These are phyloP conservation scores for Candida insectalens DNA, from an alignment of 805 yeast genomes.

Conservation along the genomic window DNA sequence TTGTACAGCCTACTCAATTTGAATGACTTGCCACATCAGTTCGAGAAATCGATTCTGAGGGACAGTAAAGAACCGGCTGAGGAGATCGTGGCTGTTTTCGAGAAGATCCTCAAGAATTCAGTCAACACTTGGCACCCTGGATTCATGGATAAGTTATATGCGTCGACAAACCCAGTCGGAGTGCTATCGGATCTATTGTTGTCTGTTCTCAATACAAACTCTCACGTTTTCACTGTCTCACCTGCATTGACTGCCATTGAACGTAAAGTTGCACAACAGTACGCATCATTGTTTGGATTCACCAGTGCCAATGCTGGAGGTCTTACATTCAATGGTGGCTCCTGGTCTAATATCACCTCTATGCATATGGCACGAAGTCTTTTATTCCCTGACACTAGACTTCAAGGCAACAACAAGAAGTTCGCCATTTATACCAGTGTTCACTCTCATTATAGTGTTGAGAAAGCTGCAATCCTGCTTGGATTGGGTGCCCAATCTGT, in stretches of 20 bases:
- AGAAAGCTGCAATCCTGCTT: slow-evolving; percentile 66
- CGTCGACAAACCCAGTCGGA: slow-evolving; percentile 81
- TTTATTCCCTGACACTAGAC: slow-evolving; percentile 60
- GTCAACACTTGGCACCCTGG: slow-evolving; percentile 86
- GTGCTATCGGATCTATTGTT: slow-evolving; percentile 61
- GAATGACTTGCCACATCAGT: slow-evolving; percentile 19
- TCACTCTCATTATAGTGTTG: slow-evolving; percentile 75
- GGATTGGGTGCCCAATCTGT: slow-evolving; percentile 62
- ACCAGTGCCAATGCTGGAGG: slow-evolving; percentile 57
- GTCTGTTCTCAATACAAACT: slow-evolving; percentile 67
- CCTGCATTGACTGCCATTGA: slow-evolving; percentile 74
- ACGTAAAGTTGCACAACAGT: slow-evolving; percentile 53
- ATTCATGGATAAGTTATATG: slow-evolving; percentile 74
- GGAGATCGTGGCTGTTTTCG: slow-evolving; percentile 40
- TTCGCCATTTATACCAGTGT: slow-evolving; percentile 65
- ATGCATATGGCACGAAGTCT: slow-evolving; percentile 66
- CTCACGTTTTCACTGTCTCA: slow-evolving; percentile 79
- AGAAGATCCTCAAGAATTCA: slow-evolving; percentile 51
- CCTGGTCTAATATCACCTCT: slow-evolving; percentile 77
- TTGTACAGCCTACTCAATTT: slow-evolving; percentile 28
- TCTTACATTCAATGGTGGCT: slow-evolving; percentile 77
- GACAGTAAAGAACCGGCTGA: slow-evolving; percentile 14
- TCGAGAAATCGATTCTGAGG: slow-evolving; percentile 12
- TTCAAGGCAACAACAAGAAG: slow-evolving; percentile 42
- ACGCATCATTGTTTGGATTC: slow-evolving; percentile 61